Percentiles rank a stretch among this genome's conserved stretches.
These are phyloP conservation scores for Coemansia sp. DNA, from an alignment of 192 early-diverging fungal species.

Conservation along the genomic window DNA sequence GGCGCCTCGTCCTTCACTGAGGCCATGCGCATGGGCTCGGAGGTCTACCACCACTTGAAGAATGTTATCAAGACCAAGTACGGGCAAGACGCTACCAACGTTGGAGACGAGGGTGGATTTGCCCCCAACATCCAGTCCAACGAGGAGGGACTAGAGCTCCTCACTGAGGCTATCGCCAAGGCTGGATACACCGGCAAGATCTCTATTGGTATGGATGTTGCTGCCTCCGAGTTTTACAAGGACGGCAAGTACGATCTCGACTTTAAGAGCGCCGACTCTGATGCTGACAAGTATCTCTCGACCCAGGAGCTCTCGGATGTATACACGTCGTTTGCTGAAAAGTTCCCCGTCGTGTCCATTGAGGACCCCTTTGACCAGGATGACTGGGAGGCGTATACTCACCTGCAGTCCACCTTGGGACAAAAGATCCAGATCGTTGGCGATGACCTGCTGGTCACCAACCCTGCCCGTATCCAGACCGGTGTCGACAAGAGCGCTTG, in stretches of 20 bases:
- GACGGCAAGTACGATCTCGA: constrained; percentile 97
- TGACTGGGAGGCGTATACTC: constrained; percentile 91
- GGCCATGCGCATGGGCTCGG: constrained; percentile 96
- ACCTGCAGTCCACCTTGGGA: constrained; percentile 63
- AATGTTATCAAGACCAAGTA: constrained; percentile 98
- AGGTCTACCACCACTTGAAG: constrained; percentile 97
- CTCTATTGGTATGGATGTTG: constrained; percentile 95
- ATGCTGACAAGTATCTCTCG: constrained; percentile 67
- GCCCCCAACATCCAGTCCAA: constrained; percentile 98
- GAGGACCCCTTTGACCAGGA: constrained; percentile 99
- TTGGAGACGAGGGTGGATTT: constrained; percentile 99
- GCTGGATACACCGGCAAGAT: constrained; percentile 97
- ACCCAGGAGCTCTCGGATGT: constrained; percentile 81
- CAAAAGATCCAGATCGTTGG: constrained; percentile 89
- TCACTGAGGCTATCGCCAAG: constrained; percentile 83
- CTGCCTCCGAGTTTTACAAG: constrained; percentile 98
- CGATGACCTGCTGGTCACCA: constrained; percentile 98
- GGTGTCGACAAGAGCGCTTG: constrained; percentile 93
- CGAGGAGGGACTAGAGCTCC: constrained; percentile 92
- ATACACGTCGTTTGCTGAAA: constrained; percentile 74
- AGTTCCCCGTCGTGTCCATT: constrained; percentile 93
- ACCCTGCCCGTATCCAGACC: constrained; percentile 85
- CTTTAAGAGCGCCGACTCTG: constrained; percentile 91
- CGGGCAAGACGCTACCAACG: constrained; percentile 97
- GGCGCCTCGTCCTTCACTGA: constrained; percentile 90